These are phyloP conservation scores for Coemansia sp. DNA, from an alignment of 192 early-diverging fungal species.

Conservation along the genomic window DNA sequence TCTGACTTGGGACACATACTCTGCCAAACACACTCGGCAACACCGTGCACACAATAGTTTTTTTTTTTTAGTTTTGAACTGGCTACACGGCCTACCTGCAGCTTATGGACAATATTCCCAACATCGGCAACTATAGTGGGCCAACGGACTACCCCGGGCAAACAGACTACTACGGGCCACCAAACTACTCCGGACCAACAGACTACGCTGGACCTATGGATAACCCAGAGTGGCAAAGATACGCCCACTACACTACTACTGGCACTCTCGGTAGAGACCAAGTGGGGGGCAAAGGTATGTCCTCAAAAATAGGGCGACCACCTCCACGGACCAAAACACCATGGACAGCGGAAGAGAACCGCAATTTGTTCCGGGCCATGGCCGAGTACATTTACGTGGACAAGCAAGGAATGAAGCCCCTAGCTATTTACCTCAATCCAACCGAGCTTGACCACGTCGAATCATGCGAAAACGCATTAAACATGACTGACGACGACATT, in stretches of 20 bases:
- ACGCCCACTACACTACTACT: background rate
- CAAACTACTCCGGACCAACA: background rate
- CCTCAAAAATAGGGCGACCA: background rate
- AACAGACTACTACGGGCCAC: background rate
- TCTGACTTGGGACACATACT: background rate
- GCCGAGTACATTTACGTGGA: conserved; percentile 55
- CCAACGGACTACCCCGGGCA: background rate
- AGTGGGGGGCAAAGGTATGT: background rate
- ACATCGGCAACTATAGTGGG: background rate
- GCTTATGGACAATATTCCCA: background rate
- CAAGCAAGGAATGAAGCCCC: conserved; percentile 37
- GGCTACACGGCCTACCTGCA: background rate
- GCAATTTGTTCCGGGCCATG: conserved; percentile 36
- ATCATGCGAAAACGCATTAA: conserved; percentile 20
- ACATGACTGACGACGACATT: conserved; percentile 35
- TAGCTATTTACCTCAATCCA: conserved; percentile 47
- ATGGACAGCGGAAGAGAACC: conserved; percentile 39
- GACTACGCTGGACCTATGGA: background rate
- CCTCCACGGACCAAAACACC: conserved; percentile 36
- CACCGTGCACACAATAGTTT: background rate
- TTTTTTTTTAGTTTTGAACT: background rate
- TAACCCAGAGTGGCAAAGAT: background rate
- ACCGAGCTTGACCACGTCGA: conserved; percentile 40
- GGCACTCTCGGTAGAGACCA: background rate
- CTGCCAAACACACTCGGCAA: background rate